Percentiles rank a stretch among this genome's conserved stretches.
Conservation (phyloP, 768 basidiomycete species). For the Calvatia gigantea region DNA sequence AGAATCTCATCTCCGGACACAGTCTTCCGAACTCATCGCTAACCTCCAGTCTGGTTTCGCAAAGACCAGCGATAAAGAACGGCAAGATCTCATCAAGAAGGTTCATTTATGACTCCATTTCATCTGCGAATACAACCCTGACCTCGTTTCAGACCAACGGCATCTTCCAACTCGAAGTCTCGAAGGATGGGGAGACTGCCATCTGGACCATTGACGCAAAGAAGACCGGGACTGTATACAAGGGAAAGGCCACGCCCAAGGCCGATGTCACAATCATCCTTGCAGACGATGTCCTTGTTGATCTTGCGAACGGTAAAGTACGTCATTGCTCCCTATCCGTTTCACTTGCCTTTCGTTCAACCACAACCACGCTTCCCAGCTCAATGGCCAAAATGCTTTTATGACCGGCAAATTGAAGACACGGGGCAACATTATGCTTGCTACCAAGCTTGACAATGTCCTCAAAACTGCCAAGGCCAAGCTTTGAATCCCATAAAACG, state of each 20-base stretch:
- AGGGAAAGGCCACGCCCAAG: conserved; percentile 69
- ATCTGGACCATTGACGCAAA: conserved; percentile 95
- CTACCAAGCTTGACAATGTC: conserved; percentile 83
- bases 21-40: conserved; percentile 70
- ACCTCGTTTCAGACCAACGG: conserved; percentile 67
- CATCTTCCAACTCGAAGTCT: conserved; percentile 81
- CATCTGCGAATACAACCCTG: neutral
- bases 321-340: conserved; percentile 11
- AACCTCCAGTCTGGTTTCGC: conserved; percentile 50
- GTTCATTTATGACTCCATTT: conserved; percentile 28
- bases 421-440: conserved; percentile 90
- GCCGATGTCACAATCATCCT: conserved; percentile 81
- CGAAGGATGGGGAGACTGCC: conserved; percentile 65
- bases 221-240: conserved; percentile 73
- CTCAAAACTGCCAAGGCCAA: conserved; percentile 56
- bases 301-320: conserved; percentile 74
- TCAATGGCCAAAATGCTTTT: conserved; percentile 93
- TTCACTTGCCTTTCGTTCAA: neutral
- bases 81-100: conserved; percentile 71
- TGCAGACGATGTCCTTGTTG: conserved; percentile 69
- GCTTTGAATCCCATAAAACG: conserved; percentile 31
- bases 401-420: conserved; percentile 95
- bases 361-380: conserved; percentile 31
- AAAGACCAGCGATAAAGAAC: conserved; percentile 56
- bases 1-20: neutral